These are phyloP conservation scores for Plicaturopsis crispa DNA, from an alignment of 768 basidiomycete genomes.

Conservation along the genomic window DNA sequence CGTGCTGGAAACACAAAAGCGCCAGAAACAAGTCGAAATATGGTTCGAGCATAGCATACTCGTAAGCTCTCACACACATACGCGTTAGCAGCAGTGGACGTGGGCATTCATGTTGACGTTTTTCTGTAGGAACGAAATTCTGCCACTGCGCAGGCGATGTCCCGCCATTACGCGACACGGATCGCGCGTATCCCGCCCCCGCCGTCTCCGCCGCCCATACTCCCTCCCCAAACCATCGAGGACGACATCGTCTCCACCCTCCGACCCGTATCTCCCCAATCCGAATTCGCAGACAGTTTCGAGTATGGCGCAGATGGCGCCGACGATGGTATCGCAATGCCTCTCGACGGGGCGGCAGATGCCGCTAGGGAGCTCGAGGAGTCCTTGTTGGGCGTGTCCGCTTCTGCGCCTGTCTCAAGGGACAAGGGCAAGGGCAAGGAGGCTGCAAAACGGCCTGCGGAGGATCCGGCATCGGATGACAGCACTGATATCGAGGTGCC, in stretches of 20 bases:
- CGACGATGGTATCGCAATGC: slow-evolving; percentile 13
- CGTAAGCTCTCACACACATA: slow-evolving; percentile 32
- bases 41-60: slow-evolving; percentile 65
- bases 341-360: slow-evolving; percentile 37
- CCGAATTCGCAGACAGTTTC: slow-evolving; percentile 15
- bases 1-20: slow-evolving; percentile 61
- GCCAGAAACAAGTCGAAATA: slow-evolving; percentile 63
- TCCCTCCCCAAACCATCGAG: slow-evolving; percentile 21
- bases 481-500: slow-evolving; percentile 48
- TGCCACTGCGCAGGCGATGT: slow-evolving; percentile 40
- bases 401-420: slow-evolving; percentile 17
- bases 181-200: slow-evolving; percentile 37
- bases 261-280: slow-evolving; percentile 25
- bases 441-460: slow-evolving; percentile 40
- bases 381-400: slow-evolving; percentile 37
- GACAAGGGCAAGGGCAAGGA: slow-evolving; percentile 39
- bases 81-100: neutral
- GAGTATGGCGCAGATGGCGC: slow-evolving; percentile 20
- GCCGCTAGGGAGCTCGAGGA: slow-evolving; percentile 52
- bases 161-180: slow-evolving; percentile 29
- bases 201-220: slow-evolving; percentile 29
- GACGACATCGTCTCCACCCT: slow-evolving; percentile 26
- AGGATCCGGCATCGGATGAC: slow-evolving; percentile 44
- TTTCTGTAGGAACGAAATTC: slow-evolving; percentile 64
- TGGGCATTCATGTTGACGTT: slow-evolving; percentile 5